A percentile compares a stretch with the other conserved stretches of the same genome.
phyloP scores from a whole-genome alignment of 768 basidiomycete genomes.

The Lentinus tigrinus region DNA sequence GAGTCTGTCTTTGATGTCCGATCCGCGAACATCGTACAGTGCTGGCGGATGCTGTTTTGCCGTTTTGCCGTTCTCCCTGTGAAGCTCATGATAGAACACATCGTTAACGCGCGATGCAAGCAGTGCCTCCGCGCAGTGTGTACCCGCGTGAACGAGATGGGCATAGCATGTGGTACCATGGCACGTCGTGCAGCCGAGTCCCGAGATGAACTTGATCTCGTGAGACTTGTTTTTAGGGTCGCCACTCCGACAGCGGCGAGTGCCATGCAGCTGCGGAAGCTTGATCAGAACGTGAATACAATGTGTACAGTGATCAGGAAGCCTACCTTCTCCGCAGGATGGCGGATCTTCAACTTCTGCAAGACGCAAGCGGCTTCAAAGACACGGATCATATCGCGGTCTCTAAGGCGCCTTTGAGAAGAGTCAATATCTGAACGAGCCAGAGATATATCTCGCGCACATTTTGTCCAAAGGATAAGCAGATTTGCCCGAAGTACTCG shows the following conservation, averaged over 20 bases:
- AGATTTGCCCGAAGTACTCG: too few species aligned
- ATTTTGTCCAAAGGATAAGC: too few species aligned
- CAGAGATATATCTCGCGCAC: too few species aligned
- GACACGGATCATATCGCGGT: neutral
- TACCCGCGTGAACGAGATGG: conserved; percentile 35
- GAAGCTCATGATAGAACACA: neutral
- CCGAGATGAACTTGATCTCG: neutral
- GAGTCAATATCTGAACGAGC: neutral
- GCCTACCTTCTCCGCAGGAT: neutral
- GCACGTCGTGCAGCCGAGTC: conserved; percentile 38
- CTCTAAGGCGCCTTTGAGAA: neutral
- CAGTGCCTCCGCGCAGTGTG: conserved; percentile 39
- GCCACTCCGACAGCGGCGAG: neutral
- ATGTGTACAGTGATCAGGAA: neutral
- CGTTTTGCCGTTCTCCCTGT: neutral
- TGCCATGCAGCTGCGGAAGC: neutral
- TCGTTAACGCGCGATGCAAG: neutral
- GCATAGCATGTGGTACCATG: conserved; percentile 36
- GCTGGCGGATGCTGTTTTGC: neutral
- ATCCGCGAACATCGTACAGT: neutral
- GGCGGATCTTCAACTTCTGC: neutral
- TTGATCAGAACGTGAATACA: neutral
- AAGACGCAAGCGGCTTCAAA: conserved; percentile 26
- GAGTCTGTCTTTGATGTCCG: conserved; percentile 32
- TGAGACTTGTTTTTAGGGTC: conserved; percentile 3